phyloP scores from a whole-genome alignment of 2,329 filamentous ascomycete species.

The Arthrobotrys entomopaga region DNA sequence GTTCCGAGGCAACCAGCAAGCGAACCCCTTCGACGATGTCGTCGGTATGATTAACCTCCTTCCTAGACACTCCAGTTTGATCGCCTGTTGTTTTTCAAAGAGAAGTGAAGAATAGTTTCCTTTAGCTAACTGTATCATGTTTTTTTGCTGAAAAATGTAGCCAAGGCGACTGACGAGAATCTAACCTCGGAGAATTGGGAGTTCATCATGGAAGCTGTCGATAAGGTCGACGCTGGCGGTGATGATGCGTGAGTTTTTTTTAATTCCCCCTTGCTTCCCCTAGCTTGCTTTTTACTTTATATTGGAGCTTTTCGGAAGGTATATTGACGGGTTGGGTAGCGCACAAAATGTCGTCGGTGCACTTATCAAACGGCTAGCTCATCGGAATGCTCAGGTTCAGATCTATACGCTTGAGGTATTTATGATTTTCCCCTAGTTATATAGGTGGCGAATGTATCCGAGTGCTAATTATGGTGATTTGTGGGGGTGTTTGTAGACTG shows the following conservation, averaged over 20 bases:
- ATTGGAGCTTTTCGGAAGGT: background rate
- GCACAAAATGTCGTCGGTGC: conserved; percentile 87
- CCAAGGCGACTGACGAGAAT: conserved; percentile 95
- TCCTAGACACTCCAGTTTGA: conserved; percentile 4
- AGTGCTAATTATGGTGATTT: conserved; percentile 15
- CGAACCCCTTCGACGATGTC: conserved; percentile 54
- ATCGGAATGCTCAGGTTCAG: conserved; percentile 95
- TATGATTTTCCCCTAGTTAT: conserved; percentile 32
- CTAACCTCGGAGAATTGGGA: conserved; percentile 84
- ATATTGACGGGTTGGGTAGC: conserved; percentile 60
- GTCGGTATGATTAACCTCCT: conserved; percentile 43
- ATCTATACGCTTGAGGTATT: conserved; percentile 87
- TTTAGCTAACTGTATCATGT: conserved; percentile 25
- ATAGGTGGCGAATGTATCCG: background rate
- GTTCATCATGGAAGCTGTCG: conserved; percentile 65
- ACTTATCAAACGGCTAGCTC: conserved; percentile 89
- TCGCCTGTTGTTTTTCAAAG: background rate
- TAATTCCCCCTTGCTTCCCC: background rate
- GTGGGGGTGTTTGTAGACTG: conserved; percentile 70
- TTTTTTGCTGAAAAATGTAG: conserved; percentile 62
- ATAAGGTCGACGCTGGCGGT: conserved; percentile 62
- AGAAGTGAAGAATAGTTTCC: background rate
- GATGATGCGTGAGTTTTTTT: conserved; percentile 61
- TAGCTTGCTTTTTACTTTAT: background rate
- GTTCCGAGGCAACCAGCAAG: conserved; percentile 39